phyloP scores from a whole-genome alignment of 1,284 basidiomycete species.

The Pseudozyma tsukubaensis region DNA sequence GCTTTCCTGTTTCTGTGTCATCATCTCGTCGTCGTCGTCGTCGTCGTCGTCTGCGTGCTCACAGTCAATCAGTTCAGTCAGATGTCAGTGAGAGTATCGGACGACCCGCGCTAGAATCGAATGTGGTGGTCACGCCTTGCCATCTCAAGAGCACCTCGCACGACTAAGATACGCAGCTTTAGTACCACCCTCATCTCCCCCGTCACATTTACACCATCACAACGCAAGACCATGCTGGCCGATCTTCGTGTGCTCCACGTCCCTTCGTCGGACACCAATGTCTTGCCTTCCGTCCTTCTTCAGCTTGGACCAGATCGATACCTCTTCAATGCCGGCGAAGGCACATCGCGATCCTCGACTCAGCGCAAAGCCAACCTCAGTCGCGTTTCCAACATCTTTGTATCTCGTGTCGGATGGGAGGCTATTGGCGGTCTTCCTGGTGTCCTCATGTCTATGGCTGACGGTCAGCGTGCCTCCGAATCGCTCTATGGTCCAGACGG shows the following conservation, averaged over 20 bases:
- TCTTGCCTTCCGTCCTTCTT: slow-evolving; percentile 81
- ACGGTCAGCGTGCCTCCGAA: slow-evolving; percentile 75
- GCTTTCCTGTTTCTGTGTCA: no score
- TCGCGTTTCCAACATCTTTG: slow-evolving; percentile 78
- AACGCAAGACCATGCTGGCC: slow-evolving; percentile 30
- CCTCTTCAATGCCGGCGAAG: slow-evolving; percentile 87
- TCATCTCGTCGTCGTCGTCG: no score
- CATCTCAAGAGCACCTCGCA: slow-evolving; percentile 5
- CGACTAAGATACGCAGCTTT: slow-evolving; percentile 6
- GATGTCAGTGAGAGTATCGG: no score
- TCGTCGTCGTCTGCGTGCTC: no score
- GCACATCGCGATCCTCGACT: slow-evolving; percentile 78
- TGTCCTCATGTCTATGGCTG: slow-evolving; percentile 83
- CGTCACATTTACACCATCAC: not conserved
- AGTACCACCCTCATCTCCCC: slow-evolving; percentile 2
- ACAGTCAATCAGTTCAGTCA: no score
- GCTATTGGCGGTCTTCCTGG: slow-evolving; percentile 72
- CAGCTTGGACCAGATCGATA: slow-evolving; percentile 82
- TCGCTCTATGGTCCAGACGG: slow-evolving; percentile 80
- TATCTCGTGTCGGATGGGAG: slow-evolving; percentile 77
- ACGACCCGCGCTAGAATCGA: slow-evolving; percentile 2
- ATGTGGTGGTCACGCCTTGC: slow-evolving; percentile 31
- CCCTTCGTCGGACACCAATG: slow-evolving; percentile 73
- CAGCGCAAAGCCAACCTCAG: slow-evolving; percentile 77
- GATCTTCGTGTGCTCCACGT: slow-evolving; percentile 59